Base-by-base conservation (phyloP, 148 eudicot genomes). In the Fallopia convolvulus region DNA sequence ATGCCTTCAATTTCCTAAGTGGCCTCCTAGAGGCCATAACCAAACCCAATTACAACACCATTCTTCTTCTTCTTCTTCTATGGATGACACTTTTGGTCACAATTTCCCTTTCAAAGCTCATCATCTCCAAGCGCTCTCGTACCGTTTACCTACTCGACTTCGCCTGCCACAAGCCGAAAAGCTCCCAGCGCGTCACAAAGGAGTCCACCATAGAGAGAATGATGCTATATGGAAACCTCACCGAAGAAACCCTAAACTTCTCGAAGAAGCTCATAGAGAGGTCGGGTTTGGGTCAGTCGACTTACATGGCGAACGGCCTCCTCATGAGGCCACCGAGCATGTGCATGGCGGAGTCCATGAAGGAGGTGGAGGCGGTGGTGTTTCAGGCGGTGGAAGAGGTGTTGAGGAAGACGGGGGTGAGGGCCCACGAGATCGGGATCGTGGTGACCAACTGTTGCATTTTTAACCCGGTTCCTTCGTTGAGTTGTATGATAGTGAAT, bases 391-490 rank as follows among this genome's bases (percentile, higher is more conserved):
- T 84, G 3, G 86, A 81, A 42, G 75, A 61, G 60, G 17, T 81
- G 20, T 32, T 84, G 50, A 68, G 26, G 2, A 84, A 84, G 58
- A 79, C 87, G 1, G 30, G n/a, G 47, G 83, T 84, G 61, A 26
- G 26, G 7, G 21, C 63, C 4, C 23, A 30, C 23, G 79, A 47
- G 20, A 84, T 84, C 6, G 87, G 84, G 52, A 77, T 84, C 52
- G 41, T 82, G 18, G 76, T 87, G 10, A 76, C 87, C 3, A 87
- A 84, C 70, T 82, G 89, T 79, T 84, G 84, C 82, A 72, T 87
- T 21, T 87, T 82, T 80, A 84, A 81, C 66, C 85, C 89, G 26
- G 82, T 85, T 2, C 85, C 87, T 26, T 84, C 89, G 32, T 76
- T 87, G 6, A 70, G 84, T 23, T 79, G 85, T 6, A 82, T 55